Evolutionary conservation across 1,139 yeast genomes (phyloP), one percentile per base, ranked within the genome.

Genomic region (Blastobotrys indianensis): DNA sequence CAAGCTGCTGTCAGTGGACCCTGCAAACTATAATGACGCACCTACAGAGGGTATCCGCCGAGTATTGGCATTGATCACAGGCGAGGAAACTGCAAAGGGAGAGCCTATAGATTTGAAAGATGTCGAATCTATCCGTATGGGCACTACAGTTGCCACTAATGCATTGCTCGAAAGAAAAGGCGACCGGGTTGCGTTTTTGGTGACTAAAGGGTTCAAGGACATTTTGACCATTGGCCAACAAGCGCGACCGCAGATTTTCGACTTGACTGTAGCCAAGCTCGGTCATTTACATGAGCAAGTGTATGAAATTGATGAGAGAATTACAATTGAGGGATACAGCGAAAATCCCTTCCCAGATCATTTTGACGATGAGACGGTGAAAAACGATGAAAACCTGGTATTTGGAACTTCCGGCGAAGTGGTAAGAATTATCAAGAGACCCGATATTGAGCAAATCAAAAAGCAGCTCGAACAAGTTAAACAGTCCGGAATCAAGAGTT

Each of bases 21-120:
- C 96, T 0, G 69, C 74, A 38, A 88, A 88, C 66, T 88, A 90
- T 61, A 68, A 72, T 3, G 97, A 90, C 70, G 95, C 97, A 1
- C 95, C 95, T 3, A 73, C 90, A 12, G 97, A 88, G 66, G 97
- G 95, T 5, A 85, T 90, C 40, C 72, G 97, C 52, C 68, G 94
- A 43, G 75, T 86, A 0, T 65, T 90, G 49, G 94, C 85, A 60
- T 66, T 68, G 32, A 77, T 76, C 48, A 73, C 77, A 1, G 74
- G 76, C 0, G 62, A 59, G 3, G 46, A 61, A 9, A 82, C 84
- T 37, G 64, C 68, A 2, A 57, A 62, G 34, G 74, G 72, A 4
- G 58, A 60, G 20, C 70, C 68, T 2, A 59, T 77, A 39, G 79
- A 75, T 51, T 66, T 81, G 4, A 60, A 73, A 0, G 57, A 61